Percentiles rank a stretch among this genome's conserved stretches.
phyloP scores from a whole-genome alignment of 805 yeast species.

The Brettanomyces bruxellensis region DNA sequence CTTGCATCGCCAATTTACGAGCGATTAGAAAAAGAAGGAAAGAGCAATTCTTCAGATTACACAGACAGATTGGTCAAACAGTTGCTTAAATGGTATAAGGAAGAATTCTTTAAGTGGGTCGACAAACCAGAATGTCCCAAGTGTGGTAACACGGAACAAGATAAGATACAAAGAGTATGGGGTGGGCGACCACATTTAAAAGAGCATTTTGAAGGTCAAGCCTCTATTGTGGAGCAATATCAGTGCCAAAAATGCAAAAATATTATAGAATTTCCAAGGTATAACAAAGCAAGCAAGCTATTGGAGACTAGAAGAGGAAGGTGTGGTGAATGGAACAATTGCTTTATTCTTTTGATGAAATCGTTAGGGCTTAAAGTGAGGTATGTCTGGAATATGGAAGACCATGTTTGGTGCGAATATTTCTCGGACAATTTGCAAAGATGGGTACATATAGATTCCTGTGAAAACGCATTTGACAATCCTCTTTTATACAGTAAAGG shows the following conservation, averaged over 20 bases:
- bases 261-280: slow-evolving; percentile 60
- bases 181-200: slow-evolving; percentile 29
- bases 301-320: slow-evolving; percentile 62
- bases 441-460: slow-evolving; percentile 87
- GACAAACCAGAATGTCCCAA: slow-evolving; percentile 52
- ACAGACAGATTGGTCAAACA: slow-evolving; percentile 53
- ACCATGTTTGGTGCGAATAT: slow-evolving; percentile 95
- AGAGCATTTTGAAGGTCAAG: slow-evolving; percentile 39
- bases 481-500: slow-evolving; percentile 71
- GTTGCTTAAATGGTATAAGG: slow-evolving; percentile 60
- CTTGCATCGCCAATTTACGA: slow-evolving; percentile 58
- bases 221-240: slow-evolving; percentile 57
- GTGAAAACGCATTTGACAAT: slow-evolving; percentile 79
- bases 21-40: slow-evolving; percentile 26
- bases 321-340: slow-evolving; percentile 94
- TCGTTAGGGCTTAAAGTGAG: slow-evolving; percentile 60
- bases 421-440: slow-evolving; percentile 49
- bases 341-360: slow-evolving; percentile 61
- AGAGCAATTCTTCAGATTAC: slow-evolving; percentile 23
- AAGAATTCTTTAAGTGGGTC: slow-evolving; percentile 78
- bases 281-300: slow-evolving; percentile 56
- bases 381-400: slow-evolving; percentile 83
- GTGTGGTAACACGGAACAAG: slow-evolving; percentile 37
- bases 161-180: slow-evolving; percentile 33
- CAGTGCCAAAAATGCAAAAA: slow-evolving; percentile 43